Conservation (phyloP, 2,329 filamentous ascomycete species). For the Fusarium euwallaceae region DNA sequence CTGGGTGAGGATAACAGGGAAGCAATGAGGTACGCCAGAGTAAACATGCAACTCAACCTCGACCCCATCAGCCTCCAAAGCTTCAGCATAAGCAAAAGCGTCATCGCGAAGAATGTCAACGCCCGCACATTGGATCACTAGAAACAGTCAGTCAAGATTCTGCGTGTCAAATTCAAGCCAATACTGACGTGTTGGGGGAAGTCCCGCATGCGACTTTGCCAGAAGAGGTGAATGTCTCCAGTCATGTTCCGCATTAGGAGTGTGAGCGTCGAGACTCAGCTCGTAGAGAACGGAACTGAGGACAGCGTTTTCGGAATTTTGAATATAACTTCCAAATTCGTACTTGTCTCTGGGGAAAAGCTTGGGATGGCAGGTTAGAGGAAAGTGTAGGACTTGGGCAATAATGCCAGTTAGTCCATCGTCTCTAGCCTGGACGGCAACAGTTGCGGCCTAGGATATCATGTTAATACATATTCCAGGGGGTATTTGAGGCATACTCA, state of each 20-base stretch:
- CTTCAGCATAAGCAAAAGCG: constrained; percentile 37
- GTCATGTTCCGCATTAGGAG: constrained; percentile 19
- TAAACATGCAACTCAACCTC: constrained; percentile 34
- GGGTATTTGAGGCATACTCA: neutral
- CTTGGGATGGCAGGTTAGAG: constrained; percentile 40
- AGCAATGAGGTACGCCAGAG: constrained; percentile 43
- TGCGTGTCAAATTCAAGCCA: neutral
- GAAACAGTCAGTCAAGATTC: accelerated
- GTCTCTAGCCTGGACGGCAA: constrained; percentile 23
- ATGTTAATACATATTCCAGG: neutral
- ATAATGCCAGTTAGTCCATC: constrained; percentile 33
- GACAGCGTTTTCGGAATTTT: constrained; percentile 31
- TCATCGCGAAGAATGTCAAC: constrained; percentile 40
- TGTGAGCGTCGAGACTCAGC: constrained; percentile 21
- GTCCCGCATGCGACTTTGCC: constrained; percentile 15
- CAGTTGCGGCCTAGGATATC: constrained; percentile 33
- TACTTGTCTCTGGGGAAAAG: constrained; percentile 39
- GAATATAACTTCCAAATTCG: constrained; percentile 42
- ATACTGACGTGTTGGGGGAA: constrained; percentile 38
- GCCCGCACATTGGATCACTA: constrained; percentile 40
- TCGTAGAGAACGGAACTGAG: constrained; percentile 27
- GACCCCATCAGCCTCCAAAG: constrained; percentile 21
- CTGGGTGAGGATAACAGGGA: constrained; percentile 13
- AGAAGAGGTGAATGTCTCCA: constrained; percentile 41
- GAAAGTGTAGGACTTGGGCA: constrained; percentile 41